Conservation (phyloP, 1,284 basidiomycete species). For the Leccinum solheimii region DNA sequence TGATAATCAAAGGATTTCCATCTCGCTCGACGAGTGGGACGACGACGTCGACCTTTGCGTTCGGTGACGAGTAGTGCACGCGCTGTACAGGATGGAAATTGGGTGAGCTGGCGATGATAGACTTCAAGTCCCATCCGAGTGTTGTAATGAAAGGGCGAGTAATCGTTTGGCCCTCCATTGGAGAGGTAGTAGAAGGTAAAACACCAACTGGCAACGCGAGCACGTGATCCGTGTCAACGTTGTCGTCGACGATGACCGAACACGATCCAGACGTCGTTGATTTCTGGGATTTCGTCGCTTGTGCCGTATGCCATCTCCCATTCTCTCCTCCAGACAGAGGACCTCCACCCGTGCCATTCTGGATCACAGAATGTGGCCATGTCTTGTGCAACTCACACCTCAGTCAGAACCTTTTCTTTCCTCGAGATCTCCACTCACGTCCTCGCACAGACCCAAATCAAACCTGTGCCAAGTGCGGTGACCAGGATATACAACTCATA, state of each 20-base stretch:
- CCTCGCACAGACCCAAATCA: constrained; percentile 58
- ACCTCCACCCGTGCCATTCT: constrained; percentile 66
- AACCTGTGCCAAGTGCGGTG: constrained; percentile 66
- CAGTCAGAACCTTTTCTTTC: constrained; percentile 47
- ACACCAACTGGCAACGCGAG: background rate
- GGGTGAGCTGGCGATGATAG: constrained; percentile 38
- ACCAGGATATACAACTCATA: constrained; percentile 61
- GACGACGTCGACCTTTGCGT: constrained; percentile 31
- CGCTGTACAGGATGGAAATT: constrained; percentile 36
- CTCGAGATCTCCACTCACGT: background rate
- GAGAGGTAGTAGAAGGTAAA: background rate
- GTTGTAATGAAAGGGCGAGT: constrained; percentile 41
- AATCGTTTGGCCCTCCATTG: constrained; percentile 3
- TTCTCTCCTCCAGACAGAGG: constrained; percentile 51
- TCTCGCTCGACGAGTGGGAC: constrained; percentile 48
- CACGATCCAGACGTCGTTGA: constrained; percentile 44
- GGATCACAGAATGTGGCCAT: constrained; percentile 83
- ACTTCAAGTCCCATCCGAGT: constrained; percentile 50
- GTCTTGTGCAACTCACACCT: constrained; percentile 79
- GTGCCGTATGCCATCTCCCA: constrained; percentile 64
- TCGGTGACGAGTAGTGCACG: constrained; percentile 36
- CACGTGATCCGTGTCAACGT: constrained; percentile 20
- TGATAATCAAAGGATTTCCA: constrained; percentile 62
- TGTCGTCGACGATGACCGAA: constrained; percentile 38
- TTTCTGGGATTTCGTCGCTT: constrained; percentile 78